A percentile compares a stretch with the other conserved stretches of the same genome.
These are phyloP conservation scores for Alternaria panax DNA, from an alignment of 2,329 filamentous ascomycete species.

Conservation along the genomic window DNA sequence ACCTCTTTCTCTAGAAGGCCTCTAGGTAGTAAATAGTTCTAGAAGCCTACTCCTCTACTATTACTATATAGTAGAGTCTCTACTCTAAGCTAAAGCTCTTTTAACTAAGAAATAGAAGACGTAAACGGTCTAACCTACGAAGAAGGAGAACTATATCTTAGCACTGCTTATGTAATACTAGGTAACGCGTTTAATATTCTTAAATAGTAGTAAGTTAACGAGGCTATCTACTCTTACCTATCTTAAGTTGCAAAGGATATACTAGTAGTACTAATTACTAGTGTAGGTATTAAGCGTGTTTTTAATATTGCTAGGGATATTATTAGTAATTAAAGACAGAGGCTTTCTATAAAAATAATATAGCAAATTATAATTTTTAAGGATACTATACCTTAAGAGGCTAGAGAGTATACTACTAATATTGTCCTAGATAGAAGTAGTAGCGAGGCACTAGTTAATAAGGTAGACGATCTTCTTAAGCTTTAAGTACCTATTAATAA, in stretches of 20 bases:
- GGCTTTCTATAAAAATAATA: not conserved
- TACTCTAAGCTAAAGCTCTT: not conserved
- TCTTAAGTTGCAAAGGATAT: not conserved
- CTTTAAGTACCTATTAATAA: no score
- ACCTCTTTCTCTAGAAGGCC: not conserved
- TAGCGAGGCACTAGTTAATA: no score
- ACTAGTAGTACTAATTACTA: not conserved
- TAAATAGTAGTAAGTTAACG: not conserved
- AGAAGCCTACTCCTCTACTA: not conserved
- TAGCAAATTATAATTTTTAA: not conserved
- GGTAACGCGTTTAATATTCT: not conserved
- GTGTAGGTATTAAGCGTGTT: not conserved
- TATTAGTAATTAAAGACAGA: not conserved
- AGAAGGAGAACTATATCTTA: not conserved
- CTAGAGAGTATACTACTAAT: no score
- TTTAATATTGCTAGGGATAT: slow-evolving; percentile 1
- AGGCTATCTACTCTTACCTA: not conserved
- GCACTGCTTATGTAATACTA: not conserved
- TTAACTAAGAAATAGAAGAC: not conserved
- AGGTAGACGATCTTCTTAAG: no score
- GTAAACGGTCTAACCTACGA: not conserved
- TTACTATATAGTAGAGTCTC: not conserved
- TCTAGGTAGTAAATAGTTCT: not conserved
- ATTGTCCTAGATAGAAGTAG: no score
- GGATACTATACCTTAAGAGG: not conserved